A percentile compares a stretch with the other conserved stretches of the same genome.
These are phyloP conservation scores for Limonium bicolor DNA, from an alignment of 148 eudicot genomes.

Conservation along the genomic window DNA sequence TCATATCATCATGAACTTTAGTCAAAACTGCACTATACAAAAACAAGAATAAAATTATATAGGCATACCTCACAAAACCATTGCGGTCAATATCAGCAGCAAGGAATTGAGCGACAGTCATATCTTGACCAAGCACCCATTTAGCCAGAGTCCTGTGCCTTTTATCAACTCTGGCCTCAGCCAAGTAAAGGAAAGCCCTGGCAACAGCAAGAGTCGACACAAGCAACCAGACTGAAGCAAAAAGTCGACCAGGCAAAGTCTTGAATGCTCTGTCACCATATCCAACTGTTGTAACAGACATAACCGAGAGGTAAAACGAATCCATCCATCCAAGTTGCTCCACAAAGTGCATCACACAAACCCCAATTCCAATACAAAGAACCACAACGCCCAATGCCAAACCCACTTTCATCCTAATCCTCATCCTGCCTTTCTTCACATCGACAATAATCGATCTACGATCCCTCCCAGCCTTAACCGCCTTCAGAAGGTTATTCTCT, in stretches of 20 bases:
- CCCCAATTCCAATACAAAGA: slow-evolving; percentile 79
- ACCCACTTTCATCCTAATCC: slow-evolving; percentile 88
- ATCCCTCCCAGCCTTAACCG: slow-evolving; percentile 33
- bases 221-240: slow-evolving; percentile 92
- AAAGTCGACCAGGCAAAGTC: slow-evolving; percentile 62
- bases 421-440: slow-evolving; percentile 92
- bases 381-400: slow-evolving; percentile 90
- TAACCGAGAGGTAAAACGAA: slow-evolving; percentile 79
- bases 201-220: slow-evolving; percentile 95
- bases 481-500: slow-evolving; percentile 63
- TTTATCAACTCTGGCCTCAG: slow-evolving; percentile 92
- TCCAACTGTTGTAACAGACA: slow-evolving; percentile 96
- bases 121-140: slow-evolving; percentile 80
- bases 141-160: slow-evolving; percentile 72
- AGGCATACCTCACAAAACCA: slow-evolving; percentile 68
- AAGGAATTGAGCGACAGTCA: slow-evolving; percentile 87
- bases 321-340: slow-evolving; percentile 78
- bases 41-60: slow-evolving; percentile 3
- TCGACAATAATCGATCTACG: slow-evolving; percentile 45
- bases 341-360: slow-evolving; percentile 52
- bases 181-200: slow-evolving; percentile 87
- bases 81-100: slow-evolving; percentile 92
- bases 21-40: too few relatives aligned
- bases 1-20: too few relatives aligned
- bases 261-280: slow-evolving; percentile 83